These are phyloP conservation scores for Heritiera fomes DNA, from an alignment of 345 rosid species.

Conservation along the genomic window DNA sequence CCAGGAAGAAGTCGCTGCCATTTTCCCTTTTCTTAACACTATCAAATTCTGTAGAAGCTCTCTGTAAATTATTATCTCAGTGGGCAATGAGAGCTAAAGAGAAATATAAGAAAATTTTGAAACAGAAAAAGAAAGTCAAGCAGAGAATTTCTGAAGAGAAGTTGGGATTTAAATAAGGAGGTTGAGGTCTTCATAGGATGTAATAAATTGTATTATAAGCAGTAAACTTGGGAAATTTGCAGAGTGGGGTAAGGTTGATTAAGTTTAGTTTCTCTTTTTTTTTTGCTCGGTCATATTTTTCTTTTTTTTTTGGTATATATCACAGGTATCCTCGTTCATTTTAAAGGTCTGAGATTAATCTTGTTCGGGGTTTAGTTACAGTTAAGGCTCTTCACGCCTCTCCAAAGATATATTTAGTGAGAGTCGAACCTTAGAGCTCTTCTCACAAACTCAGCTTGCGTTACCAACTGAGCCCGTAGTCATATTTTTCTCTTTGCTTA, in stretches of 20 bases:
- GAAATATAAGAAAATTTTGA: neutral
- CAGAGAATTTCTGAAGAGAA: neutral
- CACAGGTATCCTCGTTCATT: no score
- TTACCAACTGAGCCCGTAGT: no score
- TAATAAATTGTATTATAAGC: neutral
- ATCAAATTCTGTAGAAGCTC: neutral
- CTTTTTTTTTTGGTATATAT: no score
- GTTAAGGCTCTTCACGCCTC: no score
- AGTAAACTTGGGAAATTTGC: neutral
- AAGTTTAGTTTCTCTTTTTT: neutral
- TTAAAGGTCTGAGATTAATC: no score
- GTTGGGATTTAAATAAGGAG: neutral
- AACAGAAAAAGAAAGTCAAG: neutral
- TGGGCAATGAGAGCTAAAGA: neutral
- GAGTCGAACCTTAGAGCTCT: no score
- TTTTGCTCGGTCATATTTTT: neutral
- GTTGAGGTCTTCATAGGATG: neutral
- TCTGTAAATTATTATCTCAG: neutral
- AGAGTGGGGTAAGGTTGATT: neutral
- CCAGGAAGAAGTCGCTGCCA: slow-evolving; percentile 24
- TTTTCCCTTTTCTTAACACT: neutral
- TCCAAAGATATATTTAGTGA: no score
- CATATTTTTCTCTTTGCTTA: neutral
- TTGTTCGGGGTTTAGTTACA: no score
- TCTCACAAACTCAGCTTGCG: no score